Percentiles rank a stretch among this genome's conserved stretches.
Evolutionary conservation across 2,329 filamentous ascomycete species (phyloP).

Genomic region (Ophiostoma novo-ulmi): DNA sequence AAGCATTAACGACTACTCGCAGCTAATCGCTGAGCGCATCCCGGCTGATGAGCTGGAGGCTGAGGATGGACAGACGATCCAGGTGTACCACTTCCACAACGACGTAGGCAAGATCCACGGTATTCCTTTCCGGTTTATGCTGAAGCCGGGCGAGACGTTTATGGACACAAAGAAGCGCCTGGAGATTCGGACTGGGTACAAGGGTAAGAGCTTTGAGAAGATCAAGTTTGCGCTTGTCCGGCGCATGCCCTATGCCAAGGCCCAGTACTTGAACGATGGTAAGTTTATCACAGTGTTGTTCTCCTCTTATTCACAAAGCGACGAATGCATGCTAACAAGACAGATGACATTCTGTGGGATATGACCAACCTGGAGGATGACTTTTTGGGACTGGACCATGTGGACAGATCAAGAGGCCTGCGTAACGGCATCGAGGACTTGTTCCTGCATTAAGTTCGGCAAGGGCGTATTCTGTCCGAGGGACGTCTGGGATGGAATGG

Average conservation of each 20-base stretch:
- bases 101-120: conserved; percentile 81
- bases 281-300: conserved; percentile 36
- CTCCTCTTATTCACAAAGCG: neutral
- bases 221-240: conserved; percentile 88
- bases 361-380: conserved; percentile 52
- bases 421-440: conserved; percentile 59
- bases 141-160: conserved; percentile 82
- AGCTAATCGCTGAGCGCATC: conserved; percentile 73
- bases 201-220: conserved; percentile 97
- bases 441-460: conserved; percentile 46
- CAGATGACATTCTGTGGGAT: conserved; percentile 57
- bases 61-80: conserved; percentile 57
- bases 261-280: conserved; percentile 85
- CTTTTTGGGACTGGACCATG: conserved; percentile 60
- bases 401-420: conserved; percentile 54
- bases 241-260: conserved; percentile 67
- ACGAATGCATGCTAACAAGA: conserved; percentile 28
- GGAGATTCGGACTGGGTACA: conserved; percentile 86
- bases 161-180: conserved; percentile 90
- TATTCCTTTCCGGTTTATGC: conserved; percentile 82
- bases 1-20: conserved; percentile 79
- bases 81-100: conserved; percentile 87
- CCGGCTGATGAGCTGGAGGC: conserved; percentile 65
- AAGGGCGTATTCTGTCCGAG: neutral
- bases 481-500: neutral